Conservation (phyloP, 1,139 yeast species). For the Saccharomyces hybrid region DNA sequence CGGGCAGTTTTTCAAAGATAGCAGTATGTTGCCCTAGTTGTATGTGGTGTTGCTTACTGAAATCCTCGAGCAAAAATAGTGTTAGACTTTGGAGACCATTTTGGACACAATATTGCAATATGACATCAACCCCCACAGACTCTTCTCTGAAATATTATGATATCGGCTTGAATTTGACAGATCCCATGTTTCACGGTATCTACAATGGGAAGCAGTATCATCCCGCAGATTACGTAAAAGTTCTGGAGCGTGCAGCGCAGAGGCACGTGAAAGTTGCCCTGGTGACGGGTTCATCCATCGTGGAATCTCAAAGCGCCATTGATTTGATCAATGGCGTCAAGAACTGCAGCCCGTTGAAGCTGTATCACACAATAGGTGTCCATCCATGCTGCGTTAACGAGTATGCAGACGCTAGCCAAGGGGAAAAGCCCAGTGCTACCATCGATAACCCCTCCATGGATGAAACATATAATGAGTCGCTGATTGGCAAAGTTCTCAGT, state of each 20-base stretch:
- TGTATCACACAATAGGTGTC: slow-evolving; percentile 78
- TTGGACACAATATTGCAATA: not conserved
- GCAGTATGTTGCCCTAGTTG: not conserved
- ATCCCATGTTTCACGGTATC: slow-evolving; percentile 74
- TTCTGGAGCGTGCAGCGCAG: slow-evolving; percentile 58
- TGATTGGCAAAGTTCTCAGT: slow-evolving; percentile 37
- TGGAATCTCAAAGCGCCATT: slow-evolving; percentile 50
- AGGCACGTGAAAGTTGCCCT: slow-evolving; percentile 64
- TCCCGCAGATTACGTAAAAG: slow-evolving; percentile 54
- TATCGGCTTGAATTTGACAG: slow-evolving; percentile 79
- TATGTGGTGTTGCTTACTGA: not conserved
- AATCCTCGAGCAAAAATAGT: not conserved
- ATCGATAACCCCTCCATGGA: slow-evolving; percentile 21
- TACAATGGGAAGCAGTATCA: slow-evolving; percentile 69
- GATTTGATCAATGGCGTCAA: slow-evolving; percentile 34
- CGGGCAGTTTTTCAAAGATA: not conserved
- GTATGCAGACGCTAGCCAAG: slow-evolving; percentile 34
- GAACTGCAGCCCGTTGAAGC: slow-evolving; percentile 25
- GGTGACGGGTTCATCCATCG: slow-evolving; percentile 73
- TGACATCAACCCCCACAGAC: slow-evolving; percentile 1
- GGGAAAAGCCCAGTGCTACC: slow-evolving; percentile 7
- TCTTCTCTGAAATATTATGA: slow-evolving; percentile 27
- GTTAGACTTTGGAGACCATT: not conserved
- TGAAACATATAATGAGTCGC: slow-evolving; percentile 21
- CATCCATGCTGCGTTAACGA: slow-evolving; percentile 85